A percentile compares a stretch with the other conserved stretches of the same genome.
phyloP scores from a whole-genome alignment of 108 stramenopile species.

The Cyclostephanos tholiformis region DNA sequence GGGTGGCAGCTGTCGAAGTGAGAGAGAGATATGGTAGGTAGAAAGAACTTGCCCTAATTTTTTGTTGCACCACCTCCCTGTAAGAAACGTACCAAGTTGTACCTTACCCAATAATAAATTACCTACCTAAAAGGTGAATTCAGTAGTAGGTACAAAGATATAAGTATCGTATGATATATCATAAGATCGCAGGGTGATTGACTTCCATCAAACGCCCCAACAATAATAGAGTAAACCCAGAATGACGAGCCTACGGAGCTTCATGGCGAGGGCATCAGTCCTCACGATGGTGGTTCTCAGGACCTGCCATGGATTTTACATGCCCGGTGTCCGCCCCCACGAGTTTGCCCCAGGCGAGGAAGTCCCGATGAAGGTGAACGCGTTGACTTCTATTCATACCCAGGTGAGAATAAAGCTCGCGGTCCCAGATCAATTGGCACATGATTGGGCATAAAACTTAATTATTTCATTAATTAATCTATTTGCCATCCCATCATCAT shows the following conservation, averaged over 20 bases:
- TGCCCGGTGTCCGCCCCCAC: slow-evolving; percentile 87
- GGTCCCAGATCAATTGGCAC: too few relatives aligned
- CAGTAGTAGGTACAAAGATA: too few relatives aligned
- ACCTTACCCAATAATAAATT: too few relatives aligned
- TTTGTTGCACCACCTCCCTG: too few relatives aligned
- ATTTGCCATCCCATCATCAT: neutral
- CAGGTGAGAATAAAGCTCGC: slow-evolving; percentile 67
- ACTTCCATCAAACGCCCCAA: too few relatives aligned
- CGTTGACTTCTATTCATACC: slow-evolving; percentile 88
- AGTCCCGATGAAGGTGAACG: slow-evolving; percentile 88
- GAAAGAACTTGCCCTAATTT: too few relatives aligned
- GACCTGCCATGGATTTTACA: slow-evolving; percentile 66
- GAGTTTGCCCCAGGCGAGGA: slow-evolving; percentile 68
- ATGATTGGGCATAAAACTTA: neutral
- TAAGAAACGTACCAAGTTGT: too few relatives aligned
- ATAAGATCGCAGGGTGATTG: too few relatives aligned
- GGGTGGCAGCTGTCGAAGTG: too few relatives aligned
- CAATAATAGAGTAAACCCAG: neutral
- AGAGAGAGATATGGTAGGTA: too few relatives aligned
- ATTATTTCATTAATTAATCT: neutral
- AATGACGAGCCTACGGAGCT: slow-evolving; percentile 36
- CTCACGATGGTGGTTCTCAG: slow-evolving; percentile 19
- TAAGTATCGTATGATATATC: too few relatives aligned
- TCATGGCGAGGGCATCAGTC: slow-evolving; percentile 27
- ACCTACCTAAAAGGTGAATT: too few relatives aligned